Evolutionary conservation across 78 protist species (phyloP).

Genomic region (Neovahlkampfia damariscottae): DNA sequence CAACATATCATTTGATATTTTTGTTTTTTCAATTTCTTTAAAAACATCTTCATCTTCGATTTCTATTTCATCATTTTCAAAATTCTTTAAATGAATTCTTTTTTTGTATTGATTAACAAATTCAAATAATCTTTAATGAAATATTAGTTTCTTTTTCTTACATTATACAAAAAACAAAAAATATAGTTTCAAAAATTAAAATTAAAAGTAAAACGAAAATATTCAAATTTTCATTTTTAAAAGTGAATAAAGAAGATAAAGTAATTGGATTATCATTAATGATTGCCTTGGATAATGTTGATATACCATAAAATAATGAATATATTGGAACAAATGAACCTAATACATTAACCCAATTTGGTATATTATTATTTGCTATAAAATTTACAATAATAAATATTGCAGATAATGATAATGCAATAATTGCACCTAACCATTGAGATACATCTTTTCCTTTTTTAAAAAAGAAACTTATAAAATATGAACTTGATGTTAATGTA

Average conservation of each 20-base stretch:
- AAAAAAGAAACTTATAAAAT: constrained; percentile 20
- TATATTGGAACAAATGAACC: background rate
- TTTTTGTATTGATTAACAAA: too few relatives aligned
- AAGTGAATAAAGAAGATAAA: background rate
- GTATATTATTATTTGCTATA: background rate
- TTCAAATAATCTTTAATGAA: background rate
- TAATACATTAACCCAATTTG: background rate
- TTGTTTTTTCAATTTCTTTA: background rate
- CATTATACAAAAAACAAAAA: background rate
- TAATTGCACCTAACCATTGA: background rate
- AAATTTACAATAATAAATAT: background rate
- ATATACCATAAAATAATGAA: background rate
- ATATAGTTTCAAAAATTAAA: background rate
- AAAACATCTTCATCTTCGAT: background rate
- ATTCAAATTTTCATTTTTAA: background rate
- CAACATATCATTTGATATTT: background rate
- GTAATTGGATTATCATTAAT: background rate
- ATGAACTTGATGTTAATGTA: background rate
- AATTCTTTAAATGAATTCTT: background rate
- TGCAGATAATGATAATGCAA: background rate
- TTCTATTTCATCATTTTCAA: background rate
- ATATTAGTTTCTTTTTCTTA: background rate
- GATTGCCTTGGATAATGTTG: background rate
- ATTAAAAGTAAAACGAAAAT: background rate
- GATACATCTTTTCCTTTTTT: background rate